Conservation (phyloP, 257 asterid genomes). For the Cinchona pubescens region DNA sequence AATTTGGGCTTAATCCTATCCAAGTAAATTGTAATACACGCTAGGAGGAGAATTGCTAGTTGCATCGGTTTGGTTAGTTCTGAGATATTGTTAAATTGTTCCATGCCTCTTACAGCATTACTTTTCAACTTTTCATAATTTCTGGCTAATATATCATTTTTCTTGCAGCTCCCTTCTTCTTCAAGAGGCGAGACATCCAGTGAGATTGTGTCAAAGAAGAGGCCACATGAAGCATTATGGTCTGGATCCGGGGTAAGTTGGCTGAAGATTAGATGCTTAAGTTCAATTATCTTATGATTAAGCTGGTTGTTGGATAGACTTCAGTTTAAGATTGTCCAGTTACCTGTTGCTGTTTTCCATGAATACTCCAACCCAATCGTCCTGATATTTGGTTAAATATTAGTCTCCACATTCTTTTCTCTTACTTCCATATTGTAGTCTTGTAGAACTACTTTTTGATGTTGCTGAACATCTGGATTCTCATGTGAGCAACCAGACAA, state of each 20-base stretch:
- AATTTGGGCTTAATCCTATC: conserved; percentile 3
- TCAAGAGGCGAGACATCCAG: conserved; percentile 68
- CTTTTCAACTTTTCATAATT: background rate
- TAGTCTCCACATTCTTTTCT: background rate
- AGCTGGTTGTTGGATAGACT: background rate
- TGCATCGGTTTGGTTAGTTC: background rate
- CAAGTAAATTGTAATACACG: background rate
- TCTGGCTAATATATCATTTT: conserved; percentile 24
- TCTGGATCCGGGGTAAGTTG: conserved; percentile 66
- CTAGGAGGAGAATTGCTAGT: background rate
- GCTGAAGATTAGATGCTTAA: background rate
- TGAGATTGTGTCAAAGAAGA: conserved; percentile 60
- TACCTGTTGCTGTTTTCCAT: background rate
- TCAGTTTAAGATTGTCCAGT: background rate
- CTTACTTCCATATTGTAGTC: background rate
- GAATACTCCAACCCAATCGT: background rate
- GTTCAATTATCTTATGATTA: background rate
- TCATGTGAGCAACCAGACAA: background rate
- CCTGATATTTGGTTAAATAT: background rate
- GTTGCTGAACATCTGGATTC: background rate
- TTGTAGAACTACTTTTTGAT: background rate
- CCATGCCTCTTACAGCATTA: too few species aligned
- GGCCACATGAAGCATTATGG: conserved; percentile 62
- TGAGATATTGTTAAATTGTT: background rate
- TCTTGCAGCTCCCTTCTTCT: conserved; percentile 54